Evolutionary conservation across 495 filamentous ascomycete genomes (phyloP), one percentile per base, ranked within the genome.

Genomic region (Pyronema omphalodes): DNA sequence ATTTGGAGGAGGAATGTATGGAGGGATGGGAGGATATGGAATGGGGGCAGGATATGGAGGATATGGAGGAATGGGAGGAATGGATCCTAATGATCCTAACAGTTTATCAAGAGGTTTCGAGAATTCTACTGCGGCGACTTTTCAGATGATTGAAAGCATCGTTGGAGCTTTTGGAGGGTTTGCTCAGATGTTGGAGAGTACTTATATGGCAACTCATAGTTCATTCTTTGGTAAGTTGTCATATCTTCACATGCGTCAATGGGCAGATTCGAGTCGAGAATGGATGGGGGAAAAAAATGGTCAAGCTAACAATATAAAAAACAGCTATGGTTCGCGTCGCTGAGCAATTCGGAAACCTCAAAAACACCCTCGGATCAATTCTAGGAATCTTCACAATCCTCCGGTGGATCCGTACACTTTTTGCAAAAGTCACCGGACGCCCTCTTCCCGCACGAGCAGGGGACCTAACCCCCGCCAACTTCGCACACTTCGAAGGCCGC

Each of bases 171-270:
- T 91, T 69, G 86, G 89, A 33, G 93, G 93, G 1, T 94, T 99
- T 65, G 88, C 93, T 14, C 93, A 99, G 74, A 96, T 99, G 93
- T 75, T 99, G 9, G 91, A 99, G 70, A 95, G 89, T 68, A 96
- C 93, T 9, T 99, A 94, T 62, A 96, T 99, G 93, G 91, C 93
- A n/a, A 99, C 93, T 3, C 93, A 96, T 71, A 93, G 85, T 48
- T 89, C 83, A 49, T 99, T 99, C 70, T 96, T 96, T 66, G 91
- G 89, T 96, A 78, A 66, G 83, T 35, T 17, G 7, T 47, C 3
- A 47, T 17, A 29, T 5, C 23, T 29, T 29, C 5, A 29, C 23
- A 47, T 23, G 44, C 44, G n/a, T 19, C 14, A 47, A 9, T 14
- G 39, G 39, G 11, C 12, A 17, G 1, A 8, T 8, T 40, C 8